These are phyloP conservation scores for Paecilomyces variotii DNA, from an alignment of 2,329 filamentous ascomycete species.

Conservation along the genomic window DNA sequence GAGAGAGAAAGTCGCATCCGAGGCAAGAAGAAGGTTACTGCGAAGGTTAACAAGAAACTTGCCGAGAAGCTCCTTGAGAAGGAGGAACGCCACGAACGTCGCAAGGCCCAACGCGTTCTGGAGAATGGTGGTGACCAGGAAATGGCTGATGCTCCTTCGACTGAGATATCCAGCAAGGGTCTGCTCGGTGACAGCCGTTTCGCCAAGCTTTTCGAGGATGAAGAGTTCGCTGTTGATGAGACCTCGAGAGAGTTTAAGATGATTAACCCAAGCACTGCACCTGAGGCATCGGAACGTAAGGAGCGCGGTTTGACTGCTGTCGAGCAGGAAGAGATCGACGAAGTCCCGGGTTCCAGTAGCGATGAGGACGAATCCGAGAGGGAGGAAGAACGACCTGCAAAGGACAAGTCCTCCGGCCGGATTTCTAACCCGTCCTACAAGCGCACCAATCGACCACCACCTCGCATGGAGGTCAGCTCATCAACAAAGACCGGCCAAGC, in stretches of 20 bases:
- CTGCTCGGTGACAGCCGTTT: slow-evolving; percentile 82
- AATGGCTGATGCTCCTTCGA: slow-evolving; percentile 20
- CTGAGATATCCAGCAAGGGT: slow-evolving; percentile 41
- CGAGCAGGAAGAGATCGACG: slow-evolving; percentile 53
- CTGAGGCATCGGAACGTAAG: slow-evolving; percentile 20
- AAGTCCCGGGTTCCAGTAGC: slow-evolving; percentile 36
- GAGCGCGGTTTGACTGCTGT: slow-evolving; percentile 53
- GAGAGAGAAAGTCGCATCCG: slow-evolving; percentile 91
- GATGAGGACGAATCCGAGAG: slow-evolving; percentile 22
- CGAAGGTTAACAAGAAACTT: slow-evolving; percentile 75
- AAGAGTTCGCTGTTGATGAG: slow-evolving; percentile 89
- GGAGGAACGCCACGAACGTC: slow-evolving; percentile 49
- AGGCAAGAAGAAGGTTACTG: slow-evolving; percentile 79
- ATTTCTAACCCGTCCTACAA: slow-evolving; percentile 51
- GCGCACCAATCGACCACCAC: slow-evolving; percentile 41
- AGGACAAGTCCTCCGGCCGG: slow-evolving; percentile 30
- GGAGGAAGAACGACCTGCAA: slow-evolving; percentile 20
- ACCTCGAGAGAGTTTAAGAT: slow-evolving; percentile 75
- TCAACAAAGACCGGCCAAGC: slow-evolving; percentile 37
- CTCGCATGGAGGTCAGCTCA: slow-evolving; percentile 52
- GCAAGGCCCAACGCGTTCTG: slow-evolving; percentile 39
- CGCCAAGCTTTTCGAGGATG: slow-evolving; percentile 79
- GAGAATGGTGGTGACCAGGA: slow-evolving; percentile 50
- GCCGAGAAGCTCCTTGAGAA: slow-evolving; percentile 55
- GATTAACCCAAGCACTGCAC: slow-evolving; percentile 76